Evolutionary conservation across 1,284 basidiomycete species (phyloP).

Genomic region (Rhodotorula sp.): DNA sequence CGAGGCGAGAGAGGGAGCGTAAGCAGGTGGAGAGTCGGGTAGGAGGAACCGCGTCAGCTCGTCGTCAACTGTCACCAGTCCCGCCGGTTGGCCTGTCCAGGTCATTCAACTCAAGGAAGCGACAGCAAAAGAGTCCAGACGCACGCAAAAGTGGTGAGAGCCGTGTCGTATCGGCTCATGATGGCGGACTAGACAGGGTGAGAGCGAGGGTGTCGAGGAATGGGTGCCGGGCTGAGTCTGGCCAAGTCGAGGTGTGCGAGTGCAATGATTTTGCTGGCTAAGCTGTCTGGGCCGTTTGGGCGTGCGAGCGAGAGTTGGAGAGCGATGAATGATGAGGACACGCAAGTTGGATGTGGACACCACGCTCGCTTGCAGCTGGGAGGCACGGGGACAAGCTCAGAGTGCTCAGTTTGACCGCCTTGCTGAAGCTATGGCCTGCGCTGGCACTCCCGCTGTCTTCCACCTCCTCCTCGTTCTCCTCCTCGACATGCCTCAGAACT

Average conservation of each 20-base stretch:
- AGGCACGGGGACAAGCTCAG: too few species aligned
- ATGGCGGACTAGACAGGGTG: neutral
- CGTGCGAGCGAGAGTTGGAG: neutral
- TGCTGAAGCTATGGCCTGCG: too few species aligned
- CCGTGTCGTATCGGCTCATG: constrained; percentile 34
- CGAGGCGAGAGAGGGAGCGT: neutral
- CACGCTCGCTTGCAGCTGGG: too few species aligned
- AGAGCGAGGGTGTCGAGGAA: neutral
- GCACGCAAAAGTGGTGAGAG: constrained; percentile 34
- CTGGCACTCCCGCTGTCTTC: too few species aligned
- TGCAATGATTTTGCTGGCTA: neutral
- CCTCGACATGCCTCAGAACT: too few species aligned
- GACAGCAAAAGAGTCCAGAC: neutral
- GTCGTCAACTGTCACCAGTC: neutral
- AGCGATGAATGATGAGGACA: neutral
- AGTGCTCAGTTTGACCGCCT: too few species aligned
- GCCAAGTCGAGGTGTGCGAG: neutral
- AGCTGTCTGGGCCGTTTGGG: neutral
- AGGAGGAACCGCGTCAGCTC: neutral
- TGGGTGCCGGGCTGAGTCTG: too few species aligned
- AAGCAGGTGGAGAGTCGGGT: neutral
- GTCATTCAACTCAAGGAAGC: too few species aligned
- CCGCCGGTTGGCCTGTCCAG: too few species aligned
- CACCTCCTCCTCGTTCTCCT: neutral
- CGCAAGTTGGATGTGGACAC: neutral